Evolutionary conservation across 768 basidiomycete genomes (phyloP), one percentile per base, ranked within the genome.

Genomic region (Dioszegia aurantiaca): DNA sequence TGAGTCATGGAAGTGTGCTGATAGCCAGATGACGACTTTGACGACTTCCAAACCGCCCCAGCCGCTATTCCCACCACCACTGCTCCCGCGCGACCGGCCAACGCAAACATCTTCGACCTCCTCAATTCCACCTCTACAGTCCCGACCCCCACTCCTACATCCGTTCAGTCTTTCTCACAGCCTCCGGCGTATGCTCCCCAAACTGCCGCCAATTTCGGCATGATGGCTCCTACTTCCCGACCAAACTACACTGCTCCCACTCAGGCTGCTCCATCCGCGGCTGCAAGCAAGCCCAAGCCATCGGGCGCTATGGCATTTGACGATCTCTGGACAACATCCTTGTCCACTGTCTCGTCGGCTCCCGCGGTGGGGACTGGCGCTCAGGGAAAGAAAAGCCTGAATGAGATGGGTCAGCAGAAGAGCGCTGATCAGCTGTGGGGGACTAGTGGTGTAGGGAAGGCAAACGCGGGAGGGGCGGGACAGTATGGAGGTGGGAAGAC

Each of bases 401-500:
- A 87, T 77, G 91, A 90, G 69, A 73, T 95, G 63, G 88, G 90
- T 78, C 86, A 84, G 78, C 91, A 94, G 79, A 91, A 92, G 80
- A 82, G 85, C 2, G 83, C 82, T 72, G 85, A 86, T 21, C 84
- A 83, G 10, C 82, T 95, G 31, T 95, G 92, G 92, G 89, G 87
- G 3, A 58, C 23, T 59, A 17, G 30, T 54, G 52, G 51, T 31
- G n/a, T 53, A 52, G 51, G 24, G 8, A 26, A 19, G 52, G 51
- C 12, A 17, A 36, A 28, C 6, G 24, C 8, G 28, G 48, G 3
- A 19, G 8, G 51, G 36, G 31, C 21, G 17, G 51, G 27, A 40
- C 16, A 24, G 37, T 14, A 2, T 30, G 37, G 27, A 37, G 33
- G 51, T 19, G 5, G 19, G 17, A 27, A 23, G 40, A 40, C 27